Conservation (phyloP, 78 protist genomes). For the Salpingoeca rosetta region DNA sequence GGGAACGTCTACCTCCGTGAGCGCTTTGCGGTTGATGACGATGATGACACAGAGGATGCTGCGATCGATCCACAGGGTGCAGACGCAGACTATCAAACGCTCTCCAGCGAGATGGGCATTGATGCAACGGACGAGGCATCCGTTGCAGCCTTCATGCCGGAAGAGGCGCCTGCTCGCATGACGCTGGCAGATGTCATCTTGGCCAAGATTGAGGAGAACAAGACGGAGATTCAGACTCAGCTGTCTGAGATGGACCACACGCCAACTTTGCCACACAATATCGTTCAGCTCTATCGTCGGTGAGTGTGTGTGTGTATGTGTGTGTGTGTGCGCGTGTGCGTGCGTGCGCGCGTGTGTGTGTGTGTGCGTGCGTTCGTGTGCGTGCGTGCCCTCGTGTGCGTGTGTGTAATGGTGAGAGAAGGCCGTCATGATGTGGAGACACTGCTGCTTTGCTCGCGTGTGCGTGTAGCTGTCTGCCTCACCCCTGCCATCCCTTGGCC, state of each 20-base stretch:
- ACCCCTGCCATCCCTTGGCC: neutral
- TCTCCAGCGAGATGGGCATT: conserved; percentile 22
- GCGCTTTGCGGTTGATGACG: conserved; percentile 12
- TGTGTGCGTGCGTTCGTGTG: too few relatives aligned
- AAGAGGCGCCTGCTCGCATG: conserved; percentile 20
- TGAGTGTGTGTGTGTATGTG: too few relatives aligned
- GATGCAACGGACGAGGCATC: conserved; percentile 55
- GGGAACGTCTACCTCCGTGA: neutral
- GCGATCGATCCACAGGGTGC: neutral
- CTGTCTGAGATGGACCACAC: neutral
- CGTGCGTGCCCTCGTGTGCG: too few relatives aligned
- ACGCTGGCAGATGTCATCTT: conserved; percentile 68
- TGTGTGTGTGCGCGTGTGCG: too few relatives aligned
- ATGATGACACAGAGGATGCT: conserved; percentile 27
- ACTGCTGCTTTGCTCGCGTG: neutral
- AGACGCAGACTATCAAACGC: conserved; percentile 26
- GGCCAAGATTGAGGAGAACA: conserved; percentile 40
- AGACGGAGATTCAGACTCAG: neutral
- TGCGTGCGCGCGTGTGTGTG: too few relatives aligned
- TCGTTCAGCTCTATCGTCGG: conserved; percentile 48
- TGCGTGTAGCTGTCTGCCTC: neutral
- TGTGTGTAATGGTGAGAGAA: too few relatives aligned
- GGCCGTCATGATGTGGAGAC: too few relatives aligned
- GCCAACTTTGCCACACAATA: conserved; percentile 19
- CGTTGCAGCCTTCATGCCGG: conserved; percentile 38